Evolutionary conservation across 768 basidiomycete species (phyloP).

Genomic region (Exidia glandulosa): DNA sequence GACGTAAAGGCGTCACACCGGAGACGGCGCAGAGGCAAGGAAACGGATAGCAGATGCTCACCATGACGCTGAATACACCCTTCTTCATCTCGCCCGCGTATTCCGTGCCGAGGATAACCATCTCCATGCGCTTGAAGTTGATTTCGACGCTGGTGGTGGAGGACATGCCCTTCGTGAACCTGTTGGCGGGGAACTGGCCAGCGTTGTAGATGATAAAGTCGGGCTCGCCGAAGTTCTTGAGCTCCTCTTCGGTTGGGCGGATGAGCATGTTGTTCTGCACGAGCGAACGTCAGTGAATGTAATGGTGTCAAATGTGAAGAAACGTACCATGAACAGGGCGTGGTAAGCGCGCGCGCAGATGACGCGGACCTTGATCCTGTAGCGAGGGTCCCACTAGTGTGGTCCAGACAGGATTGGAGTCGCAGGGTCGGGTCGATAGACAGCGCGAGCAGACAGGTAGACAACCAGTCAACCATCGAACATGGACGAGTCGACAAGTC

Average conservation of each 20-base stretch:
- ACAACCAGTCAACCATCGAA: not conserved
- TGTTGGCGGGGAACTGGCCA: slow-evolving; percentile 98
- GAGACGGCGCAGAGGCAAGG: too few relatives aligned
- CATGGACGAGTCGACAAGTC: not conserved
- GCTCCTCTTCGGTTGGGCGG: slow-evolving; percentile 90
- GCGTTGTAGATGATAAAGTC: slow-evolving; percentile 99
- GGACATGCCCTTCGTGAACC: slow-evolving; percentile 99
- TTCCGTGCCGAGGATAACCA: slow-evolving; percentile 98
- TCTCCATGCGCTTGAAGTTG: slow-evolving; percentile 99
- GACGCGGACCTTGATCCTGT: slow-evolving; percentile 99
- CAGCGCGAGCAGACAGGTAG: too few relatives aligned
- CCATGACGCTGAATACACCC: slow-evolving; percentile 99
- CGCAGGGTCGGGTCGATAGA: too few relatives aligned
- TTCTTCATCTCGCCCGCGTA: slow-evolving; percentile 99
- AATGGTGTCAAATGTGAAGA: slow-evolving; percentile 3
- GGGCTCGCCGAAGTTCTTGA: slow-evolving; percentile 89
- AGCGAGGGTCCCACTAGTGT: slow-evolving; percentile 83
- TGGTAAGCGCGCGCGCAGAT: slow-evolving; percentile 98
- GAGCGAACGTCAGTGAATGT: slow-evolving; percentile 1
- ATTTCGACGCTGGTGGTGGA: slow-evolving; percentile 98
- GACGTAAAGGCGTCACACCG: too few relatives aligned
- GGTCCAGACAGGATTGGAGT: slow-evolving; percentile 5
- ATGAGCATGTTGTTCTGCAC: slow-evolving; percentile 96
- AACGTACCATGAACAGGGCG: slow-evolving; percentile 90
- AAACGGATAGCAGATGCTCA: slow-evolving; percentile 25